Evolutionary conservation across 306 rosid genomes (phyloP).

Genomic region (Cyclanthera cordifolia): DNA sequence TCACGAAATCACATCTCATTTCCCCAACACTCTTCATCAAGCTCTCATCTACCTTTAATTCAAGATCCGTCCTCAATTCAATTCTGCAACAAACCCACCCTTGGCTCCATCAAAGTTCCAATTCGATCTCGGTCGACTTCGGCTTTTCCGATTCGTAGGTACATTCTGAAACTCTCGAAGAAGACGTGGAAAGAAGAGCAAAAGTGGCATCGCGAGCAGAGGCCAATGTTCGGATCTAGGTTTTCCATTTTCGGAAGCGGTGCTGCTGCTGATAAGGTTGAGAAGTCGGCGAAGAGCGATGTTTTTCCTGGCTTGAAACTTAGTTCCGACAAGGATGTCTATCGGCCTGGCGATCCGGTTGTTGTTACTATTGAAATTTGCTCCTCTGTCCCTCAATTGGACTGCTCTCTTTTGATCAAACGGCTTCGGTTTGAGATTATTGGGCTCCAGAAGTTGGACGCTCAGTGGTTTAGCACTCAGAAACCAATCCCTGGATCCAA

Average conservation of each 20-base stretch:
- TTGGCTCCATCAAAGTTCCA: neutral
- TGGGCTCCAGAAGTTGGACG: constrained; percentile 74
- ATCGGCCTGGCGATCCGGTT: constrained; percentile 81
- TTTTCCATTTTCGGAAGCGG: constrained; percentile 56
- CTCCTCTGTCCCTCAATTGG: constrained; percentile 17
- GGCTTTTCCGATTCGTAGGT: neutral
- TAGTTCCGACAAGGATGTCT: constrained; percentile 65
- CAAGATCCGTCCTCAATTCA: neutral
- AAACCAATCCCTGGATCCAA: constrained; percentile 62
- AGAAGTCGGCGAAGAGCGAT: constrained; percentile 20
- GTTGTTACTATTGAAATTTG: constrained; percentile 56
- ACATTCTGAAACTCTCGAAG: neutral
- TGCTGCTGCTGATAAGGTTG: constrained; percentile 20
- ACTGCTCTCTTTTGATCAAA: constrained; percentile 57
- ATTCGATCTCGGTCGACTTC: neutral
- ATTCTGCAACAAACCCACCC: neutral
- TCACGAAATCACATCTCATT: neutral
- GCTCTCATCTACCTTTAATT: neutral
- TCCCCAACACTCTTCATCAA: neutral
- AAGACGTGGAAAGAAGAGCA: neutral
- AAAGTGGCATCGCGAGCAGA: constrained; percentile 4
- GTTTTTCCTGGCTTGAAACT: constrained; percentile 44
- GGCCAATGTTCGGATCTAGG: constrained; percentile 49
- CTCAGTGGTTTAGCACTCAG: constrained; percentile 86
- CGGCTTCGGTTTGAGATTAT: constrained; percentile 74